Base-by-base conservation (phyloP, 1,284 basidiomycete species). In the Ceratobasidium sp. region DNA sequence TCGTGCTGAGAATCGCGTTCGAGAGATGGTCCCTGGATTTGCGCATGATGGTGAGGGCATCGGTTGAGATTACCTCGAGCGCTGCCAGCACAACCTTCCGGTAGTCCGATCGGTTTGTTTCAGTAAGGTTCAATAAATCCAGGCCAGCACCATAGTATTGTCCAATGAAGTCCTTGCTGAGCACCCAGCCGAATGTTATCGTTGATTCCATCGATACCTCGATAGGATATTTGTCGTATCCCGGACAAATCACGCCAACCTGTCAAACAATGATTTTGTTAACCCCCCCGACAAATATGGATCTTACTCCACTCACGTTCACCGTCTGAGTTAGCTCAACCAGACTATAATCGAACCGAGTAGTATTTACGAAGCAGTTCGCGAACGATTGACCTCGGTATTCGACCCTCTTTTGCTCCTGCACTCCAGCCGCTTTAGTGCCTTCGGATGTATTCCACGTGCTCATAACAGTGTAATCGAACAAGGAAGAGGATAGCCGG, bases 381-480 rank as follows among this genome's bases (percentile, higher is more conserved):
- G n/a, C 25, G n/a, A 64, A 64, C 2, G 30, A 53, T 44, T 53
- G 21, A 14, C 39, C 60, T 42, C 49, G 47, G n/a, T 66, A 66
- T 41, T 66, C 62, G 39, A 53, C n/a, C 2, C 62, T 33, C 14
- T 54, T 16, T 25, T 66, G 50, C 13, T 54, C 41, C 23, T 54
- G 50, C 5, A 33, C 25, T 11, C 33, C 33, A 11, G 4, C 33
- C 4, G 33, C 33, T 36, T 11, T 11, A 16, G 13, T 1, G 13
- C 2, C 1, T 1, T 66, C 19, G 27, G 16, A n/a, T 9, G 23
- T 36, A 11, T 54, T 30, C 62, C 62, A 54, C 11, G 50, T 46
- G 39, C 62, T 66, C 49, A 46, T 27, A 29, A 66, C 62, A 13
- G 1, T 54, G 27, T 66, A 66, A 9, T 66, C 62, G 39, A 66